Percentiles rank a stretch among this genome's conserved stretches.
Evolutionary conservation across 2,329 filamentous ascomycete species (phyloP).

Genomic region (Ramichloridium luteum): DNA sequence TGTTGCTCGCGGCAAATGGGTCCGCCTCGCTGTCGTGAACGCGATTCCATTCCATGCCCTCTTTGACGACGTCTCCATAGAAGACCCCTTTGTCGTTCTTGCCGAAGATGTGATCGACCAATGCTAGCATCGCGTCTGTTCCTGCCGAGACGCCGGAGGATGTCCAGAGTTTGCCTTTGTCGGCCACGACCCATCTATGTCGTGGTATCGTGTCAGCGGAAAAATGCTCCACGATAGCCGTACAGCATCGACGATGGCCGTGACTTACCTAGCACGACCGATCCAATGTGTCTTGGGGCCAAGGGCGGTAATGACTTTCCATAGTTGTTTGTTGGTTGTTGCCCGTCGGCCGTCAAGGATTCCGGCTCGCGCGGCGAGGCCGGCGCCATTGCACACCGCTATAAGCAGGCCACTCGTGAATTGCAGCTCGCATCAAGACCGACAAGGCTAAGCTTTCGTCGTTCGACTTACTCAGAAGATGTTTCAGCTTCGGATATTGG

Average conservation of each 20-base stretch:
- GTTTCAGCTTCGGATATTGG: conserved; percentile 23
- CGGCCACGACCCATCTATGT: conserved; percentile 40
- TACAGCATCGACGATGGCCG: too few species aligned
- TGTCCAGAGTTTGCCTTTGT: conserved; percentile 54
- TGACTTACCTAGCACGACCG: conserved; percentile 48
- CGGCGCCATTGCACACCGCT: conserved; percentile 55
- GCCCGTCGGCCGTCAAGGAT: conserved; percentile 49
- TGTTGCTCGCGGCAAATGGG: conserved; percentile 2
- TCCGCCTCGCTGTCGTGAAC: conserved; percentile 3
- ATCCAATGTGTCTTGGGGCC: conserved; percentile 48
- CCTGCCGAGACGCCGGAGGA: conserved; percentile 52
- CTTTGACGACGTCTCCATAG: conserved; percentile 5
- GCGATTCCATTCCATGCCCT: conserved; percentile 6
- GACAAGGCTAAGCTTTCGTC: too few species aligned
- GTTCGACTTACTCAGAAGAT: conserved; percentile 22
- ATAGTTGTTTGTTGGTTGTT: conserved; percentile 55
- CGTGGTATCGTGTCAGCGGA: background rate
- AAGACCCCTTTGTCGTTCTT: conserved; percentile 2
- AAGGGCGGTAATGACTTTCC: conserved; percentile 35
- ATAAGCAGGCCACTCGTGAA: too few species aligned
- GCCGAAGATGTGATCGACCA: conserved; percentile 26
- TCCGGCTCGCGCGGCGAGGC: conserved; percentile 46
- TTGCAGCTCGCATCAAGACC: too few species aligned
- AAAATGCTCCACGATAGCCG: too few species aligned
- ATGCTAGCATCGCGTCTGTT: conserved; percentile 49